Evolutionary conservation across 2,329 filamentous ascomycete species (phyloP), one percentile per base, ranked within the genome.

Genomic region (Trichothecium roseum): DNA sequence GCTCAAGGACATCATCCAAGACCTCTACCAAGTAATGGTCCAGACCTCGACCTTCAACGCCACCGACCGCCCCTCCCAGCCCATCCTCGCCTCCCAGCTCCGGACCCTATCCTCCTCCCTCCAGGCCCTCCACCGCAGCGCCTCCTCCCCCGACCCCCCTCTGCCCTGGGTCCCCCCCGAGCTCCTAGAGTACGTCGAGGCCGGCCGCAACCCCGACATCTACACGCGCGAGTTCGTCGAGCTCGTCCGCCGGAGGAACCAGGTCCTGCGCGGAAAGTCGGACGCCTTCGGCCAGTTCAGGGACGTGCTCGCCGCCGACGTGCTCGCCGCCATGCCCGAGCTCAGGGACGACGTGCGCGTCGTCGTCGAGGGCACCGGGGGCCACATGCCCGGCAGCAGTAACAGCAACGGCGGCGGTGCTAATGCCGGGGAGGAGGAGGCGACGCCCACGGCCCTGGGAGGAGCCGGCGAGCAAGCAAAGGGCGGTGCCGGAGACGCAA

Each of bases 141-240:
- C 66, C 38, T 50, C 60, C 16, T 55, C 58, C 17, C 59, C 60
- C 10, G 40, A 53, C 43, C 41, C 52, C 42, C 42, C 48, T 16
- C 64, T 77, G 28, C 72, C 73, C 4, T 56, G 54, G 22, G 66
- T 80, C 16, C 77, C 77, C 3, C 69, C 69, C 35, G 76, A 81
- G 48, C 67, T 82, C 10, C 65, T 81, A 40, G 64, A 74, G 50
- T 83, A 83, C 59, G 78, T 83, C 47, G 78, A 83, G 54, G 73
- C 75, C 51, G 78, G 78, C 30, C 75, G 78, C 34, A 83, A 83
- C 61, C 78, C 78, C 3, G 78, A 83, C 57, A 82, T 83, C 46
- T 83, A 83, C 64, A 83, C 78, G 37, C 68, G 78, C 49, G 78
- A 83, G 61, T 82, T 83, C 48, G 77, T 82, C 49, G 78, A 83